Base-by-base conservation (phyloP, 371 early-diverging fungal genomes). In the Zychaea mexicana region DNA sequence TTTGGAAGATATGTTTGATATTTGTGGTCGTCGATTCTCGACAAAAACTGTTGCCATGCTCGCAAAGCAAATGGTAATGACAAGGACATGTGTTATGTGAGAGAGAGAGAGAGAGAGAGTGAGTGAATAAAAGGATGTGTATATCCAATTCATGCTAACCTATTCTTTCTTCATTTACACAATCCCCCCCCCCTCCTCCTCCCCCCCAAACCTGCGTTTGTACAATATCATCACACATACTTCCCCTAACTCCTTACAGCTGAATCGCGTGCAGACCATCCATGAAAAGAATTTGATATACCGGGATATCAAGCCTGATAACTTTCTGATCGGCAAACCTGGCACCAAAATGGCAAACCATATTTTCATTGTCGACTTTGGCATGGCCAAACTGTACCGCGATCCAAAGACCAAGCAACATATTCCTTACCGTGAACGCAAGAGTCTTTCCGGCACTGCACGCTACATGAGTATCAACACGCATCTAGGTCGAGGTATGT, bases 221-320 rank as follows among this genome's bases (percentile, higher is more conserved):
- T n/a, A n/a, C n/a, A n/a, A n/a, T n/a, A n/a, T n/a, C n/a, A n/a
- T n/a, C n/a, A n/a, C n/a, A n/a, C n/a, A n/a, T n/a, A n/a, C n/a
- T n/a, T n/a, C n/a, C n/a, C n/a, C n/a, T 22, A 22, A 22, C 49
- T 49, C 22, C 22, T 8, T 31, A 27, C 54, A 92, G 91, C 82
- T 99, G 32, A 85, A 82, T 22, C 87, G 93, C 47, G 88, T 98
- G 26, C 97, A 98, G 81, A 84, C 87, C 5, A 87, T 98, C 58
- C 99, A 99, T 71, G 94, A 95, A 65, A 90, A 91, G 77, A 92
- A 94, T 71, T 81, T 95, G 62, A 92, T 99, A 45, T 98, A 99
- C 77, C 88, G 98, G 59, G 99, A 99, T 75, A 97, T 99, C 70
- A 99, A 99, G 74, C 99, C 99, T 15, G 99, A 98, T 77, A 99